Conservation (phyloP, 1,139 yeast genomes). For the Suhomyces guaymorum region DNA sequence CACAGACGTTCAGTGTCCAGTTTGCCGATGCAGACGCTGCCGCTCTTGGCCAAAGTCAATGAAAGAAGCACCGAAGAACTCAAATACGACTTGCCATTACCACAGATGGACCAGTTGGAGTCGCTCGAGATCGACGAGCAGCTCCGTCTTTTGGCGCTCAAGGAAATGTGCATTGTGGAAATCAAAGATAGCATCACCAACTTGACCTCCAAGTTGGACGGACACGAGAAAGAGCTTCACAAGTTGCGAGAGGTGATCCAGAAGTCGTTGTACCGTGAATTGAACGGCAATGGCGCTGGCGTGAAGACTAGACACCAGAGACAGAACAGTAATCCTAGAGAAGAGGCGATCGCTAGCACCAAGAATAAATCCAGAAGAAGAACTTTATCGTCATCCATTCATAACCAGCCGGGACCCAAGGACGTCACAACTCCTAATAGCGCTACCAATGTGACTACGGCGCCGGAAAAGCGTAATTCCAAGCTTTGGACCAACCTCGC, state of each 20-base stretch:
- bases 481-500: constrained; percentile 44
- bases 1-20: constrained; percentile 6
- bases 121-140: constrained; percentile 52
- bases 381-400: constrained; percentile 20
- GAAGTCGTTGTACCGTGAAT: constrained; percentile 39
- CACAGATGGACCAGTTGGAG: constrained; percentile 32
- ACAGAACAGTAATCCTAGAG: constrained; percentile 34
- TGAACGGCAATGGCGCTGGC: constrained; percentile 16
- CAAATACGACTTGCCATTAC: constrained; percentile 27
- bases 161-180: constrained; percentile 63
- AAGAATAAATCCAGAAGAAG: constrained; percentile 26
- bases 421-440: constrained; percentile 1
- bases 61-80: constrained; percentile 7
- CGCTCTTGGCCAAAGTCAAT: constrained; percentile 3
- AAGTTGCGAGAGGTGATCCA: constrained; percentile 44
- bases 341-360: constrained; percentile 38
- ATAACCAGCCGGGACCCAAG: constrained; percentile 3
- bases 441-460: constrained; percentile 3
- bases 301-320: constrained; percentile 18
- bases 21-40: constrained; percentile 4
- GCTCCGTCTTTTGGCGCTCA: constrained; percentile 55
- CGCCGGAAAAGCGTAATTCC: constrained; percentile 23
- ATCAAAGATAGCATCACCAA: constrained; percentile 50
- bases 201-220: constrained; percentile 31
- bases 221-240: constrained; percentile 51